Evolutionary conservation across 163 green algal species (phyloP), one percentile per base, ranked within the genome.

Genomic region (Botryococcus braunii): DNA sequence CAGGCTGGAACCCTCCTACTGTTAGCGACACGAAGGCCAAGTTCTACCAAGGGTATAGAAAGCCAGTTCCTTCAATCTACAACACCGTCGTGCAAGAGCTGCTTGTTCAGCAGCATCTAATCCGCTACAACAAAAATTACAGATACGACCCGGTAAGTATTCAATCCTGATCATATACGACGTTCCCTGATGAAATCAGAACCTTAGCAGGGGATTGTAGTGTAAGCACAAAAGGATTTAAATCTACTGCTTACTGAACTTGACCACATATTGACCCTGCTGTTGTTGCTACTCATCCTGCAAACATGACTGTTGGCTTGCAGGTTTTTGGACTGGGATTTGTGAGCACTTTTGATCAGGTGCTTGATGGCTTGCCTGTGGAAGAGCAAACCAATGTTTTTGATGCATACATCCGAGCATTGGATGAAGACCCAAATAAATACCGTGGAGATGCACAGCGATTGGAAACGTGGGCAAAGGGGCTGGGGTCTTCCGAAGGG

Each of bases 11-110:
- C 1, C 86, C 90, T 5, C 89, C 91, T 11, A 93, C 95, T 0
- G 92, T 99, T 5, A 72, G 87, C 3, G 90, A 96, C 43, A 97
- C 94, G 25, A 99, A 99, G 83, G 29, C 47, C 2, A 85, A 84
- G n/a, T 99, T 99, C 70, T 57, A 93, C 23, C 31, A 88, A 34
- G 65, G 68, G 7, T 98, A 96, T 80, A 75, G 60, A 47, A 91
- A 89, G 72, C 94, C 95, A 0, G 85, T 99, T 52, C 81, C 89
- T 31, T 74, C 70, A 69, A 83, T 99, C 37, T 98, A 97, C 89
- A 94, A 83, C 71, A 91, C 77, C 13, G 86, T 97, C 5, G 66
- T 99, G 7, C 84, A 96, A 75, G 95, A 99, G 82, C 85, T 99
- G 31, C 79, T 99, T 25, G 91, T 98, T 58, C 89, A 95, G 85